Evolutionary conservation across 1,284 basidiomycete genomes (phyloP).

Genomic region (Tylopilus sp.): DNA sequence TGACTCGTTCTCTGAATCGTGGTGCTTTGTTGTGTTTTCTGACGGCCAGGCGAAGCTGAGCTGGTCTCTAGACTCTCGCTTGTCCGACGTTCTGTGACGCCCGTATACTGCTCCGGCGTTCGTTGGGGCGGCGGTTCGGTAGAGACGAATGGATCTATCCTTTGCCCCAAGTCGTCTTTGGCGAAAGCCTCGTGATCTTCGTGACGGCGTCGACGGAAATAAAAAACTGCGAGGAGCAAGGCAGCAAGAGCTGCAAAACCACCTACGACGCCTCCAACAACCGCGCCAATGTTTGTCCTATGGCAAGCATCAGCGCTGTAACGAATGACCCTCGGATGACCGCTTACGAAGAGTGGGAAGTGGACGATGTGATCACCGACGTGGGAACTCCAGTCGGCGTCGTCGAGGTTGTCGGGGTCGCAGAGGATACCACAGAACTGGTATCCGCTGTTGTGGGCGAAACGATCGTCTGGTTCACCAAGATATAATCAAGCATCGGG

Average conservation of each 20-base stretch:
- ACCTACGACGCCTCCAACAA: conserved; percentile 13
- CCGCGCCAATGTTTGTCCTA: conserved; percentile 6
- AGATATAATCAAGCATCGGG: conserved; percentile 19
- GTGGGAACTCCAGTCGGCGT: too few relatives aligned
- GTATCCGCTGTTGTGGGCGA: too few relatives aligned
- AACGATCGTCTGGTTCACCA: conserved; percentile 12
- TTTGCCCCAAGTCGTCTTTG: background rate
- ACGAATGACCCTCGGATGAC: background rate
- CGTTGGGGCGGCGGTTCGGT: background rate
- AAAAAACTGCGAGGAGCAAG: conserved; percentile 8
- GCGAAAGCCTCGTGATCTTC: background rate
- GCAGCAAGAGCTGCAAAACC: conserved; percentile 3
- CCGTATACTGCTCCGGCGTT: background rate
- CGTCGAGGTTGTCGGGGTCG: background rate
- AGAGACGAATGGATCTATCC: conserved; percentile 5
- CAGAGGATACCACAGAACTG: background rate
- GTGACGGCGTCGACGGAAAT: background rate
- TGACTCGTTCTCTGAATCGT: background rate
- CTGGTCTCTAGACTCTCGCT: background rate
- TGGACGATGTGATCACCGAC: too few relatives aligned
- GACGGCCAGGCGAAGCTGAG: background rate
- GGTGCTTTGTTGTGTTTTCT: background rate
- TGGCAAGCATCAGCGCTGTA: background rate
- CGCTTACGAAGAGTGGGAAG: background rate
- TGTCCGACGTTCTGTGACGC: background rate